Evolutionary conservation across 2,329 filamentous ascomycete species (phyloP).

Genomic region (Beauveria medogensis): DNA sequence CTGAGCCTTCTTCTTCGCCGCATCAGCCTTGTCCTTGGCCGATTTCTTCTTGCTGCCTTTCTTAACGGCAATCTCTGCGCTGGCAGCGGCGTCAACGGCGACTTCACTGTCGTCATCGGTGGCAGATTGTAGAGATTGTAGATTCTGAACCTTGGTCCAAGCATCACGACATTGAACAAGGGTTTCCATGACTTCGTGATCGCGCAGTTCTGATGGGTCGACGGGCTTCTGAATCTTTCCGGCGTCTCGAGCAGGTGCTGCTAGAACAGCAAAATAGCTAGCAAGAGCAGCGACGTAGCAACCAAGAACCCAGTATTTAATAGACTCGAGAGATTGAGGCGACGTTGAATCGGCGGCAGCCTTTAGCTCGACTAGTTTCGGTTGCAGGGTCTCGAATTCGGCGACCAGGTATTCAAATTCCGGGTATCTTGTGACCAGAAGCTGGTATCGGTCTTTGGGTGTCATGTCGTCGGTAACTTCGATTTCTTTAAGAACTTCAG

Average conservation of each 20-base stretch:
- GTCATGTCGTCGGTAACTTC: constrained; percentile 76
- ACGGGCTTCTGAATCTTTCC: constrained; percentile 50
- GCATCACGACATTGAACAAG: constrained; percentile 71
- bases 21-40: constrained; percentile 28
- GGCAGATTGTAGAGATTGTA: constrained; percentile 42
- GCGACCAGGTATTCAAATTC: constrained; percentile 82
- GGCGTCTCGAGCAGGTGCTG: constrained; percentile 61
- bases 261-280: constrained; percentile 93
- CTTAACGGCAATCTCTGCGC: constrained; percentile 6
- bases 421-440: constrained; percentile 76
- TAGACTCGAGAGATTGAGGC: constrained; percentile 47
- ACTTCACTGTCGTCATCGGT: constrained; percentile 29
- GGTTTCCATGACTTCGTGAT: constrained; percentile 85
- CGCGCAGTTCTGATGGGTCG: constrained; percentile 69
- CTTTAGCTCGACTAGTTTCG: constrained; percentile 51
- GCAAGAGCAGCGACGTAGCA: constrained; percentile 81
- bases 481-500: constrained; percentile 76
- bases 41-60: constrained; percentile 24
- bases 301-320: constrained; percentile 73
- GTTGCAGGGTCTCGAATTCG: constrained; percentile 69
- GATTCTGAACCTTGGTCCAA: constrained; percentile 66
- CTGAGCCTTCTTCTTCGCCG: constrained; percentile 33
- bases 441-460: constrained; percentile 62
- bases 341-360: constrained; percentile 46
- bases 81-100: constrained; percentile 16